Evolutionary conservation across 768 basidiomycete genomes (phyloP).

Genomic region (Pleurotus tuoliensis): DNA sequence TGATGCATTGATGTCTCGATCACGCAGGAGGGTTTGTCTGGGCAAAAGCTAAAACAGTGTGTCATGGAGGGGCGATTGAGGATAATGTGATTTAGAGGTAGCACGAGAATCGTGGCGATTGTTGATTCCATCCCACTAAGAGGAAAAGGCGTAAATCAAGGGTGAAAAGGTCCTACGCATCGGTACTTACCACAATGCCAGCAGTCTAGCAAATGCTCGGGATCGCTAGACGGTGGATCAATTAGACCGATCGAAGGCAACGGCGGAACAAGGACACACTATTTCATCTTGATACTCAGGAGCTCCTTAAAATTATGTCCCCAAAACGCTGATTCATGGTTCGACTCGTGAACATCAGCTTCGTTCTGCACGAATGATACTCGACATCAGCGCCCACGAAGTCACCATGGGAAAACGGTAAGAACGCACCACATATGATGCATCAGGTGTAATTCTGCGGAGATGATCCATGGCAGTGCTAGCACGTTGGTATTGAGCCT

Average conservation of each 20-base stretch:
- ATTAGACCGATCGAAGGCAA: not conserved
- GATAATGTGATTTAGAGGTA: conserved; percentile 19
- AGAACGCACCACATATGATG: conserved; percentile 38
- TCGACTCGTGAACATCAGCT: conserved; percentile 45
- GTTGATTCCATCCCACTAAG: conserved; percentile 32
- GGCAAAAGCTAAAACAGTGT: too few relatives aligned
- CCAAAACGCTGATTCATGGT: conserved; percentile 42
- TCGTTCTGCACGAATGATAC: conserved; percentile 31
- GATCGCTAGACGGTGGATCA: conserved; percentile 31
- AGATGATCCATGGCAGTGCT: conserved; percentile 37
- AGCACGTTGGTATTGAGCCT: conserved; percentile 25
- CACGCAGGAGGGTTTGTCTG: too few relatives aligned
- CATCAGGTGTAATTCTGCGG: conserved; percentile 38
- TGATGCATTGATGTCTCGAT: too few relatives aligned
- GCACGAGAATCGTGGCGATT: conserved; percentile 28
- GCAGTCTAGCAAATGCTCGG: conserved; percentile 42
- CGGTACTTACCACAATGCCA: conserved; percentile 43
- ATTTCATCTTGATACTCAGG: conserved; percentile 40
- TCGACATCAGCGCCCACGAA: not conserved
- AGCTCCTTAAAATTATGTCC: conserved; percentile 38
- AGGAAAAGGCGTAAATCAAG: not conserved
- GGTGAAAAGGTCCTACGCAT: not conserved
- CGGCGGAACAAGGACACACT: conserved; percentile 27
- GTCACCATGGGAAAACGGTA: not conserved
- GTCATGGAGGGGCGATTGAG: too few relatives aligned